Conservation (phyloP, 1,284 basidiomycete genomes). For the Singerocomus inundabilis region DNA sequence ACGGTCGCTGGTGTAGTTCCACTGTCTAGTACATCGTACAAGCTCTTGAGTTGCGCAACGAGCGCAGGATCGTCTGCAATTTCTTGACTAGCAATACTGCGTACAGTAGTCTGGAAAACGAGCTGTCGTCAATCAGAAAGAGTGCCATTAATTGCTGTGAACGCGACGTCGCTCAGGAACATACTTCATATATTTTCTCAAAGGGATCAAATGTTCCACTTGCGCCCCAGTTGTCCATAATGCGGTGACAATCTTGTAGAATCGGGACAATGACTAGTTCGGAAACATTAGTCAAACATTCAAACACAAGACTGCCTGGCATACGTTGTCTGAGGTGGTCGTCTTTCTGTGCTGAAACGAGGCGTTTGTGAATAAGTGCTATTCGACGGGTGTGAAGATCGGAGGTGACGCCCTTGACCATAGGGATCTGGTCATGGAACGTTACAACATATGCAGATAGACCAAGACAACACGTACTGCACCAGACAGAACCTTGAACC, state of each 20-base stretch:
- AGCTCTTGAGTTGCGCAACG: slow-evolving; percentile 55
- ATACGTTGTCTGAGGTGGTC: slow-evolving; percentile 56
- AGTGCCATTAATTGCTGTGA: not conserved
- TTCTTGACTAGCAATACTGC: slow-evolving; percentile 61
- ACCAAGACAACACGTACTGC: slow-evolving; percentile 47
- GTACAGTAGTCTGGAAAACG: slow-evolving; percentile 67
- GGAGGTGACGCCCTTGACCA: slow-evolving; percentile 70
- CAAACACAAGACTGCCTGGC: slow-evolving; percentile 28
- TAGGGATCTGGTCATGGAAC: slow-evolving; percentile 52
- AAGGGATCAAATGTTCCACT: slow-evolving; percentile 67
- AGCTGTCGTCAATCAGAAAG: slow-evolving; percentile 41
- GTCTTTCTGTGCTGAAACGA: slow-evolving; percentile 58
- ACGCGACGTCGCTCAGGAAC: slow-evolving; percentile 18
- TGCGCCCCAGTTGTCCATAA: slow-evolving; percentile 60
- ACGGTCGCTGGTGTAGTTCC: slow-evolving; percentile 70
- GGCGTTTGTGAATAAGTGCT: slow-evolving; percentile 65
- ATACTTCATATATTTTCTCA: slow-evolving; percentile 64
- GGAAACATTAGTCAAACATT: slow-evolving; percentile 13
- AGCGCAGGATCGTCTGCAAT: slow-evolving; percentile 60
- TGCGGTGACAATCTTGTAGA: slow-evolving; percentile 56
- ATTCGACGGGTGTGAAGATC: slow-evolving; percentile 59
- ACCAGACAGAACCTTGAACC: slow-evolving; percentile 72
- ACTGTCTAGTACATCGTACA: slow-evolving; percentile 65
- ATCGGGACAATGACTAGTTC: slow-evolving; percentile 58
- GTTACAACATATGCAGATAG: slow-evolving; percentile 5